A percentile compares a stretch with the other conserved stretches of the same genome.
phyloP scores from a whole-genome alignment of 805 yeast genomes.

The Hyphopichia homilentoma region DNA sequence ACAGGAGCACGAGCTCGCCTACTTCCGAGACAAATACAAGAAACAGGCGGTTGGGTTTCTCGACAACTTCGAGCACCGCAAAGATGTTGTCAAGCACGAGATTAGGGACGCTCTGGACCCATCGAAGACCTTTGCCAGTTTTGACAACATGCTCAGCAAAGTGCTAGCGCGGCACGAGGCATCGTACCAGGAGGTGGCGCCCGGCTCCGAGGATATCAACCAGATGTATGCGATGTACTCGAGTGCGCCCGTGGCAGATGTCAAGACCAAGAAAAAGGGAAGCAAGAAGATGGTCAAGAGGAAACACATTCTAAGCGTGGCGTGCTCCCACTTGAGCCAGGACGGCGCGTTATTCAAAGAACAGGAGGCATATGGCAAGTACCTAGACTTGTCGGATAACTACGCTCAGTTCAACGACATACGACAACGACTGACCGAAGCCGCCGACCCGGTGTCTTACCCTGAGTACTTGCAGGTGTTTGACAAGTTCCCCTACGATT shows the following conservation, averaged over 20 bases:
- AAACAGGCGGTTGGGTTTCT: conserved; percentile 10
- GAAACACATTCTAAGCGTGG: conserved; percentile 44
- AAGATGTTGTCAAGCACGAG: conserved; percentile 10
- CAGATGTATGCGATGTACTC: conserved; percentile 22
- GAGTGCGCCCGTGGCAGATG: conserved; percentile 16
- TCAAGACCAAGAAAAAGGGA: conserved; percentile 11
- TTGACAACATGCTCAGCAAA: conserved; percentile 9
- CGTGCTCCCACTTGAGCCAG: conserved; percentile 47
- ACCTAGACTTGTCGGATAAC: conserved; percentile 51
- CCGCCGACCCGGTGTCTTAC: conserved; percentile 38
- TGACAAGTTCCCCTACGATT: conserved; percentile 29
- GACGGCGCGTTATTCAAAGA: conserved; percentile 50
- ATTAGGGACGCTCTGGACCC: no score
- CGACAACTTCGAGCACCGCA: conserved; percentile 4
- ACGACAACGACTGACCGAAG: no score
- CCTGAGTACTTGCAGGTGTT: conserved; percentile 48
- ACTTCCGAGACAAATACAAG: conserved; percentile 46
- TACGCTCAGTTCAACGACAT: conserved; percentile 47
- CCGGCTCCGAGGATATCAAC: conserved; percentile 8
- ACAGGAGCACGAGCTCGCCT: conserved; percentile 66
- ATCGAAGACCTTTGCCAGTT: conserved; percentile 7
- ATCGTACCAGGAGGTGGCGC: conserved; percentile 3
- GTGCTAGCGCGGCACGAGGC: conserved; percentile 4
- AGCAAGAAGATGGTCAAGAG: conserved; percentile 23
- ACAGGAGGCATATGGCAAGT: conserved; percentile 63